Evolutionary conservation across 2,329 filamentous ascomycete species (phyloP).

Genomic region (Hymenoscyphus albidus): DNA sequence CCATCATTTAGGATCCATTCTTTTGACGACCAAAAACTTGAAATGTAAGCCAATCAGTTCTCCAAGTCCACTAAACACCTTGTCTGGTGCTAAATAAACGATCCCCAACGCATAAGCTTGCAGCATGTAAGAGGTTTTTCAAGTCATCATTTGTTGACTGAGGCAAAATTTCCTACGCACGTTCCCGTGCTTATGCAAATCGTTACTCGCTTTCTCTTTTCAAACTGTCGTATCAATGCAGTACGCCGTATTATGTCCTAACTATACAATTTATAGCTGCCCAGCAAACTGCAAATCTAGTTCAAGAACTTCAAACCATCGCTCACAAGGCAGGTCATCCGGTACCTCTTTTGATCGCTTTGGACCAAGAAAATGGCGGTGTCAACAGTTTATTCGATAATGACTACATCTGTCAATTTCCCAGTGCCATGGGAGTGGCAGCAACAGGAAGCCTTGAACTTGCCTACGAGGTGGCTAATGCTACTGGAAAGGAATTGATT

Average conservation of each 20-base stretch:
- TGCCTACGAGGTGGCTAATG: slow-evolving; percentile 85
- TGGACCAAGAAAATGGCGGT: slow-evolving; percentile 97
- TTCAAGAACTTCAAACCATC: slow-evolving; percentile 88
- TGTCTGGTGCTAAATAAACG: background rate
- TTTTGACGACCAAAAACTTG: slow-evolving; percentile 79
- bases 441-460: slow-evolving; percentile 82
- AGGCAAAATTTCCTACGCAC: background rate
- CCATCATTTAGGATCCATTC: slow-evolving; percentile 83
- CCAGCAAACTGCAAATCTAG: slow-evolving; percentile 80
- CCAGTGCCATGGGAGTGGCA: slow-evolving; percentile 94
- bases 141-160: background rate
- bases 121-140: background rate
- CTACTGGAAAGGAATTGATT: slow-evolving; percentile 86
- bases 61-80: background rate
- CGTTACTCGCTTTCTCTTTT: background rate
- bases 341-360: slow-evolving; percentile 80
- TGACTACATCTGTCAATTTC: slow-evolving; percentile 92
- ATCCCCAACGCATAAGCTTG: background rate
- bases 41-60: slow-evolving; percentile 57
- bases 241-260: background rate
- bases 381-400: slow-evolving; percentile 97
- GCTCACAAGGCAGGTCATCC: slow-evolving; percentile 87
- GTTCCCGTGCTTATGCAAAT: background rate
- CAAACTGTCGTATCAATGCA: background rate
- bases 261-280: slow-evolving; percentile 58